Conservation (phyloP, 441 rosid genomes). For the Raphanus hybrid region DNA sequence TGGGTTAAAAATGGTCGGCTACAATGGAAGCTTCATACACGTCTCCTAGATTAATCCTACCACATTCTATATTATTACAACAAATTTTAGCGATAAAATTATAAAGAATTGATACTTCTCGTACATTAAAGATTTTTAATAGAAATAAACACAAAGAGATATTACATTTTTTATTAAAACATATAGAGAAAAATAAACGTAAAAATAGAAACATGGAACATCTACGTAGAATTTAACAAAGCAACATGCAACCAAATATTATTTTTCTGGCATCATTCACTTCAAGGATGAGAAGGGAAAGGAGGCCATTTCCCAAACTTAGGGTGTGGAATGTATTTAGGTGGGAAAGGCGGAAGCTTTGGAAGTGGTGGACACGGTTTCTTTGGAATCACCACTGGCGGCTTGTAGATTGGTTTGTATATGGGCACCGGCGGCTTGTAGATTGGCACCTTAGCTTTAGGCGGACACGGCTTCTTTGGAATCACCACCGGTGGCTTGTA, state of each 20-base stretch:
- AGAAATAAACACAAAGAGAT: neutral
- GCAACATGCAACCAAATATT: conserved; percentile 10
- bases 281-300: conserved; percentile 48
- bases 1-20: neutral
- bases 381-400: conserved; percentile 22
- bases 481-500: conserved; percentile 38
- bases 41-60: neutral
- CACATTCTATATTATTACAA: neutral
- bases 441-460: conserved; percentile 29
- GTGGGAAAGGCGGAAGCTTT: conserved; percentile 57
- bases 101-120: neutral
- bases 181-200: neutral
- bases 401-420: conserved; percentile 1
- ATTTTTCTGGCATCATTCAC: neutral
- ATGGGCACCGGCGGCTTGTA: conserved; percentile 24
- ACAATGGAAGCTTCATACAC: neutral
- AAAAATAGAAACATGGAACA: conserved; percentile 16
- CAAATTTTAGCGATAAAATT: neutral
- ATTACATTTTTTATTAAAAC: neutral
- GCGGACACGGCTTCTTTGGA: conserved; percentile 29
- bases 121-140: neutral
- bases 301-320: conserved; percentile 69
- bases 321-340: conserved; percentile 56
- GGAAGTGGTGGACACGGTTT: conserved; percentile 46
- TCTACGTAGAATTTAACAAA: conserved; percentile 19